Evolutionary conservation across 495 filamentous ascomycete species (phyloP).

Genomic region (Lasiosphaeris hirsuta): DNA sequence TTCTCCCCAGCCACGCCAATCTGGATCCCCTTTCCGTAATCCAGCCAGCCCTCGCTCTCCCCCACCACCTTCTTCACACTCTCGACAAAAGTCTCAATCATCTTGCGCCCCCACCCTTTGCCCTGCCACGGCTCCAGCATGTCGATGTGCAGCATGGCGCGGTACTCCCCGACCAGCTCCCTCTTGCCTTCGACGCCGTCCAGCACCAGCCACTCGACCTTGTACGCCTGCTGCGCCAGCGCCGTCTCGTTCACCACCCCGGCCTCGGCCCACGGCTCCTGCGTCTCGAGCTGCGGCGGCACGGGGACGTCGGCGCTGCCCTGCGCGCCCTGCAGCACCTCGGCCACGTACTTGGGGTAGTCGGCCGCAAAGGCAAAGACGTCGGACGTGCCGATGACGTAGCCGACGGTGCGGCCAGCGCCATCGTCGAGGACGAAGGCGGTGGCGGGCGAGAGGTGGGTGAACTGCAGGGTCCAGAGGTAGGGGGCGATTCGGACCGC

Average conservation of each 20-base stretch:
- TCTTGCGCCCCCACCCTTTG: constrained; percentile 34
- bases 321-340: constrained; percentile 24
- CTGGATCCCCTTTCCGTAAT: constrained; percentile 34
- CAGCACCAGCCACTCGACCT: constrained; percentile 31
- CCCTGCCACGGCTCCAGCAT: constrained; percentile 34
- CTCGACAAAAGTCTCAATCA: constrained; percentile 37
- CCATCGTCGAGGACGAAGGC: constrained; percentile 44
- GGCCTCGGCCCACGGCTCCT: constrained; percentile 21
- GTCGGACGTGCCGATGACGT: constrained; percentile 29
- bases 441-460: constrained; percentile 32
- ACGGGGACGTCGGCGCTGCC: constrained; percentile 19
- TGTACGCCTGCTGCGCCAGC: constrained; percentile 37
- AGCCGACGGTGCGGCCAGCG: constrained; percentile 14
- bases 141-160: constrained; percentile 44
- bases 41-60: constrained; percentile 12
- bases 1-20: constrained; percentile 41
- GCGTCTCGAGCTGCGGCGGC: constrained; percentile 21
- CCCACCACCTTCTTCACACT: constrained; percentile 30
- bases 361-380: constrained; percentile 26
- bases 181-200: constrained; percentile 28
- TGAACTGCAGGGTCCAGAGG: constrained; percentile 45
- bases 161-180: constrained; percentile 27
- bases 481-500: constrained; percentile 35
- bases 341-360: constrained; percentile 31
- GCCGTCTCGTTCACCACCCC: constrained; percentile 21